phyloP scores from a whole-genome alignment of 805 yeast genomes.

The Hanseniaspora taiwanica region DNA sequence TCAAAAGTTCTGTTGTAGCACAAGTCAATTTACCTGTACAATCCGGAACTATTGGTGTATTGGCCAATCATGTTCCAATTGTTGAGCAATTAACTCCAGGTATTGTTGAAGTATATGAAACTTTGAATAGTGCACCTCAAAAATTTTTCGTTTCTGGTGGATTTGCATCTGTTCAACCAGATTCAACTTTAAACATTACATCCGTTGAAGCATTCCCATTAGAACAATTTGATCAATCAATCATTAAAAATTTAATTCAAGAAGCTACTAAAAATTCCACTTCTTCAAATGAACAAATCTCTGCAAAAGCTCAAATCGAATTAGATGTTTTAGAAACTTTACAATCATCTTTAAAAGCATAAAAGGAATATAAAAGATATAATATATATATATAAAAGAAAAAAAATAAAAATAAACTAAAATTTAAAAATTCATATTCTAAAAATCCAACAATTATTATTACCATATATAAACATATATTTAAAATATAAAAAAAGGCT shows the following conservation, averaged over 20 bases:
- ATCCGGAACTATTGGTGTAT: conserved; percentile 91
- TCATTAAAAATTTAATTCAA: conserved; percentile 66
- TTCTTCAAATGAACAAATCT: conserved; percentile 74
- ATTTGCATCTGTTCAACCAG: conserved; percentile 91
- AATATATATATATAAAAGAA: neutral
- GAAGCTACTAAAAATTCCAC: conserved; percentile 89
- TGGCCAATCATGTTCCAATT: conserved; percentile 95
- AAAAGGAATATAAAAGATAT: neutral
- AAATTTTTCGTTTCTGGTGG: conserved; percentile 93
- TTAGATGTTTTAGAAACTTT: conserved; percentile 93
- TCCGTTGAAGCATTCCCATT: conserved; percentile 93
- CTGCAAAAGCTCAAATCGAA: conserved; percentile 92
- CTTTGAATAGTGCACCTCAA: conserved; percentile 46
- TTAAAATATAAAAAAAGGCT: no score
- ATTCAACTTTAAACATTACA: conserved; percentile 76
- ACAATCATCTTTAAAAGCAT: conserved; percentile 32
- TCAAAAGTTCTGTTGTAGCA: conserved; percentile 32
- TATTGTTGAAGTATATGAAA: conserved; percentile 79
- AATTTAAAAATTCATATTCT: neutral
- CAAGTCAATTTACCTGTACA: conserved; percentile 94
- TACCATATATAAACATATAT: neutral
- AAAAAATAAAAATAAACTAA: neutral
- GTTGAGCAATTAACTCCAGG: conserved; percentile 96
- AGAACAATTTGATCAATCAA: conserved; percentile 69
- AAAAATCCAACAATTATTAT: neutral